These are phyloP conservation scores for Pulveroboletus sp. DNA, from an alignment of 768 basidiomycete species.

Conservation along the genomic window DNA sequence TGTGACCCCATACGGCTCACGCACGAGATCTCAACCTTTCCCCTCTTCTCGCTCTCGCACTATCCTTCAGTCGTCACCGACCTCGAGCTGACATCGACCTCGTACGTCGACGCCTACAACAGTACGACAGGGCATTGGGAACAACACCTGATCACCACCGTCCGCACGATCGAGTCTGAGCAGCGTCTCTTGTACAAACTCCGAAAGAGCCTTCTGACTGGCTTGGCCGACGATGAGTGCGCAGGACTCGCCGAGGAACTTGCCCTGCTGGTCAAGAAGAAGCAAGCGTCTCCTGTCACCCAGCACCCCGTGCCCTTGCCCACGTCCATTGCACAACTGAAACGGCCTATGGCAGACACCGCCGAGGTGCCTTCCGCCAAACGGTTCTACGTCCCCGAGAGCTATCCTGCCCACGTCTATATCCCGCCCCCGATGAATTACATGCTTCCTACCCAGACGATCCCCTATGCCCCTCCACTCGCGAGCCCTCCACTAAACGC, in stretches of 20 bases:
- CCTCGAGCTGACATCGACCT: constrained; percentile 45
- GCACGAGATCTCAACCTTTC: constrained; percentile 57
- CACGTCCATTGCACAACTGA: constrained; percentile 16
- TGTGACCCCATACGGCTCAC: constrained; percentile 54
- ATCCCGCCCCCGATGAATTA: constrained; percentile 27
- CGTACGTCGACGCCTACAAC: constrained; percentile 61
- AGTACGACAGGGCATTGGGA: constrained; percentile 57
- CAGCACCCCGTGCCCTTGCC: constrained; percentile 1
- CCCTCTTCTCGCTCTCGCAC: constrained; percentile 55
- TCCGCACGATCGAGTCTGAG: constrained; percentile 53
- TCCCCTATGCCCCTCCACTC: constrained; percentile 24
- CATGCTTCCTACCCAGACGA: constrained; percentile 24
- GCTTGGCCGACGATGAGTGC: constrained; percentile 55
- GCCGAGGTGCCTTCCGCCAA: constrained; percentile 26
- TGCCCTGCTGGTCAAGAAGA: constrained; percentile 37
- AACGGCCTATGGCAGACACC: constrained; percentile 23
- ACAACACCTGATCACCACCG: constrained; percentile 56
- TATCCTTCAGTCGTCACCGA: constrained; percentile 49
- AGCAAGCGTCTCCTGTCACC: constrained; percentile 1
- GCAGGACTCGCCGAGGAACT: constrained; percentile 53
- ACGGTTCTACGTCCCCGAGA: constrained; percentile 26
- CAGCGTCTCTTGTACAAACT: constrained; percentile 61
- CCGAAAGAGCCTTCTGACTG: constrained; percentile 54
- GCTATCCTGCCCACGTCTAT: constrained; percentile 27
- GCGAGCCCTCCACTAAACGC: constrained; percentile 14